Evolutionary conservation across 768 basidiomycete species (phyloP).

Genomic region (Russula foetens): DNA sequence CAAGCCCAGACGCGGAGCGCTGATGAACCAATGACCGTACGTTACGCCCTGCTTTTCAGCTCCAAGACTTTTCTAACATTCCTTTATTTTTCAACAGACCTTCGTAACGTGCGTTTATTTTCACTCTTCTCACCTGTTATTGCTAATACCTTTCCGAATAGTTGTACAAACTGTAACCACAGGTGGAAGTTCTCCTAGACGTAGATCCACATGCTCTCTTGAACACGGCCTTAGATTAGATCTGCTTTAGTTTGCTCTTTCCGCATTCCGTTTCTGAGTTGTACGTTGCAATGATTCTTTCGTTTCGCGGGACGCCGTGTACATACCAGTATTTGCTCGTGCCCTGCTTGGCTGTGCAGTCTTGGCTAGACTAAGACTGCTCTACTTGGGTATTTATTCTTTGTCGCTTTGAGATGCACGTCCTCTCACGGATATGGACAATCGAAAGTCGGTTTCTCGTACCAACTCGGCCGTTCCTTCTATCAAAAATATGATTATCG

Average conservation of each 20-base stretch:
- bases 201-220: slow-evolving; percentile 24
- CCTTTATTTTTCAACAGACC: slow-evolving; percentile 47
- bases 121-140: neutral
- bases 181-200: slow-evolving; percentile 62
- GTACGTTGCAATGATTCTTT: neutral
- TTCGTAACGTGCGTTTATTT: slow-evolving; percentile 67
- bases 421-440: neutral
- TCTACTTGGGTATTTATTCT: neutral
- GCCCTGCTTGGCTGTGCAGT: neutral
- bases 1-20: slow-evolving; percentile 97
- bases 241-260: neutral
- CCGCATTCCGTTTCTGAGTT: neutral
- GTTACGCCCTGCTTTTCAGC: slow-evolving; percentile 24
- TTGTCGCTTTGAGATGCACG: neutral
- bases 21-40: slow-evolving; percentile 96
- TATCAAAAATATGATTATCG: neutral
- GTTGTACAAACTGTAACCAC: slow-evolving; percentile 63
- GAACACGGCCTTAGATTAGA: slow-evolving; percentile 8
- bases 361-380: neutral
- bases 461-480: neutral
- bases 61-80: slow-evolving; percentile 8
- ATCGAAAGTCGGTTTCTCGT: neutral
- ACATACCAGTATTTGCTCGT: slow-evolving; percentile 8
- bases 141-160: slow-evolving; percentile 21
- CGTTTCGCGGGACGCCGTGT: neutral